phyloP scores from a whole-genome alignment of 805 yeast species.

The Nakazawaea anatomiae region DNA sequence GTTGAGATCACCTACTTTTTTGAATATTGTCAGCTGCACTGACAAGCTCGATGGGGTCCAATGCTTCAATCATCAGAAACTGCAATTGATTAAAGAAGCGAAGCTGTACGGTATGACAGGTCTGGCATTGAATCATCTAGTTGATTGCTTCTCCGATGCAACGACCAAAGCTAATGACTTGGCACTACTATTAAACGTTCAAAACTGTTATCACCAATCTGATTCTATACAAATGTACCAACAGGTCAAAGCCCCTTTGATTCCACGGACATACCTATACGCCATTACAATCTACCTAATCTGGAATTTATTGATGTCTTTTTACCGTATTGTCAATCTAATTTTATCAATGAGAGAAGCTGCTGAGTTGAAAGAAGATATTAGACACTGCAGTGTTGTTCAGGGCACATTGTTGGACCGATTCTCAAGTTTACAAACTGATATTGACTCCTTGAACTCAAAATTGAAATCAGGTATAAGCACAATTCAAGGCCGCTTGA shows the following conservation, averaged over 20 bases:
- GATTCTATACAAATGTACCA: slow-evolving; percentile 14
- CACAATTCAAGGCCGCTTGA: slow-evolving; percentile 15
- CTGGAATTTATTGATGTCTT: not conserved
- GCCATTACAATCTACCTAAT: slow-evolving; percentile 9
- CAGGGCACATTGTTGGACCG: not conserved
- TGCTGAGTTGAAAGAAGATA: not conserved
- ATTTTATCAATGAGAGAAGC: slow-evolving; percentile 7
- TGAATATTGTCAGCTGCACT: not conserved
- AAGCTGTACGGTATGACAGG: not conserved
- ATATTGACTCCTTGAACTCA: not conserved
- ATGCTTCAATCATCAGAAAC: not conserved
- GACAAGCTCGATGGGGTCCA: not conserved
- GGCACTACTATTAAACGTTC: slow-evolving; percentile 19
- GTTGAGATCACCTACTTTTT: not conserved
- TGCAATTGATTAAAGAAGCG: not conserved
- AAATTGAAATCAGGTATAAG: slow-evolving; percentile 11
- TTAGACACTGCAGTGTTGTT: not conserved
- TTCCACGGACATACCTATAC: slow-evolving; percentile 8
- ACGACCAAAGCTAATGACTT: slow-evolving; percentile 15
- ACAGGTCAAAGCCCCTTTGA: slow-evolving; percentile 3
- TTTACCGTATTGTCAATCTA: slow-evolving; percentile 8
- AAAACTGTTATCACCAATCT: slow-evolving; percentile 22
- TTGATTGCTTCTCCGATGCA: slow-evolving; percentile 18
- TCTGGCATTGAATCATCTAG: slow-evolving; percentile 10
- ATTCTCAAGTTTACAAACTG: not conserved